A percentile compares a stretch with the other conserved stretches of the same genome.
These are phyloP conservation scores for Balakata baccata DNA, from an alignment of 345 rosid genomes.

Conservation along the genomic window DNA sequence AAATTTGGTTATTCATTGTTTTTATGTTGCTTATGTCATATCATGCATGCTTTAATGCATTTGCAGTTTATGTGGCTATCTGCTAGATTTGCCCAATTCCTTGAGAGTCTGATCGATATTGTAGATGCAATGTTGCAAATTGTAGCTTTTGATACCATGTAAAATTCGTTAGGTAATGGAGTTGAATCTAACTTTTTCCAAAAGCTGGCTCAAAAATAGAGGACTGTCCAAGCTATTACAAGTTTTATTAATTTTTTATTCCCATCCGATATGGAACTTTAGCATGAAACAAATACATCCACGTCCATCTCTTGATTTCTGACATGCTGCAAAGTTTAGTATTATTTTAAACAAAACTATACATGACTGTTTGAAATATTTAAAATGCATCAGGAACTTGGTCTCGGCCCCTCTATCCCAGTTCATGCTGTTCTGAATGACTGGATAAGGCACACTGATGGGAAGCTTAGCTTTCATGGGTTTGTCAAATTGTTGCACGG, in stretches of 20 bases:
- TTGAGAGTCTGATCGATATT: too few species aligned
- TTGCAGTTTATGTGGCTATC: background rate
- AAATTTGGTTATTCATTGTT: background rate
- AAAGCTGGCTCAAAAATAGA: too few species aligned
- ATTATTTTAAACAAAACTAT: background rate
- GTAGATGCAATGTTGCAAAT: background rate
- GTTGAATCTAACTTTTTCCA: too few species aligned
- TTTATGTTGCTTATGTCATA: background rate
- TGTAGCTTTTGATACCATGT: too few species aligned
- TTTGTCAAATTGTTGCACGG: constrained; percentile 87
- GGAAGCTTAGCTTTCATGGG: constrained; percentile 91
- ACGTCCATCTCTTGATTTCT: too few species aligned
- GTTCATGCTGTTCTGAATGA: constrained; percentile 88
- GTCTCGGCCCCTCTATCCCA: constrained; percentile 81
- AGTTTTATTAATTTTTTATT: too few species aligned
- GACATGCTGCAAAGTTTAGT: background rate
- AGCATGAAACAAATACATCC: too few species aligned
- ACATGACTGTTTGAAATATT: background rate
- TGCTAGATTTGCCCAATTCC: background rate
- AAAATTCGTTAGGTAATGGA: too few species aligned
- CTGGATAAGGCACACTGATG: constrained; percentile 94
- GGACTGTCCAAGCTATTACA: too few species aligned
- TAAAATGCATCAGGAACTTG: constrained; percentile 67
- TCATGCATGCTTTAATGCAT: background rate
- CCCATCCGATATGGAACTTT: too few species aligned